Evolutionary conservation across 345 rosid genomes (phyloP), one percentile per base, ranked within the genome.

Genomic region (Murraya koenigii): DNA sequence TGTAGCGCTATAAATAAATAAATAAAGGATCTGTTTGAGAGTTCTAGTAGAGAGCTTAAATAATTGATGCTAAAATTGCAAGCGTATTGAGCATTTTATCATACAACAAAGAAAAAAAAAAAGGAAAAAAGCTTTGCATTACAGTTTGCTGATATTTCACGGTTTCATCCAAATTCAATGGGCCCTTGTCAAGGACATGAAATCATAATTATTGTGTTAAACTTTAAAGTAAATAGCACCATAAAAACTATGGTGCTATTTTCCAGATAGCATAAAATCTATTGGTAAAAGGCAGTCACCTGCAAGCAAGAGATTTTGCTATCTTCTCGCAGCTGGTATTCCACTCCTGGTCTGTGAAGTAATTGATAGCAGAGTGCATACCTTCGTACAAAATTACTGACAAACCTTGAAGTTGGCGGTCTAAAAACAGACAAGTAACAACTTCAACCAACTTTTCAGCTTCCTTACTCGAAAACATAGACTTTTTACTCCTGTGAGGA

Each of bases 281-380:
- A 80, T 32, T 28, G 56, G 66, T 39, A 62, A 17, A 63, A 35
- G 38, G 64, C 28, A 56, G 23, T 58, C 78, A 93, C 99, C 98
- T 92, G 80, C 79, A 75, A 82, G 97, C 90, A 80, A 94, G 80
- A 72, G 91, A 84, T 82, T 77, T 89, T 47, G 93, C 95, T 71
- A 91, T 82, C 70, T 84, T 82, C 71, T 81, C 84, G 84, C 90
- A 90, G 79, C 94, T 87, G 79, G 72, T 82, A 66, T 25, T 82
- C 99, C 99, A 96, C 81, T 94, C 95, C 74, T 82, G 85, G n/a
- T 91, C 93, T 67, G 88, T 87, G 49, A 94, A 91, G 77, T 84
- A 90, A 80, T 75, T 83, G 65, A 89, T 71, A 80, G 85, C 81
- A 52, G 92, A 90, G 59, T 56, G 71, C 83, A 91, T 35, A 75